These are phyloP conservation scores for Coccomyxa sp. DNA, from an alignment of 139 green algal species.

Conservation along the genomic window DNA sequence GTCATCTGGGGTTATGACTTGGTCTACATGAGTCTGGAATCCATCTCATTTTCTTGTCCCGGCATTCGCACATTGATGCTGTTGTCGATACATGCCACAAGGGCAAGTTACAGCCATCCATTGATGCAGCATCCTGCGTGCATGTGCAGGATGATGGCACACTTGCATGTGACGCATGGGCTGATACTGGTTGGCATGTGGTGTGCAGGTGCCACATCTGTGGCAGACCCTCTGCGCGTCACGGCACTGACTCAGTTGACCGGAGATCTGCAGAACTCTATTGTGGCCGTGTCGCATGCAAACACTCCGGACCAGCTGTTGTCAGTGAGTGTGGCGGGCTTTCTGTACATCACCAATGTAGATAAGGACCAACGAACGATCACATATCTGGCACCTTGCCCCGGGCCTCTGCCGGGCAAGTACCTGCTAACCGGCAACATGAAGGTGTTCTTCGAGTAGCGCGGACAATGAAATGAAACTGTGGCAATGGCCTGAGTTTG, in stretches of 20 bases:
- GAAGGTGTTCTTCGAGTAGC: conserved; percentile 58
- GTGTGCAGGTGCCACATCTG: conserved; percentile 37
- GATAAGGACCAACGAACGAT: conserved; percentile 57
- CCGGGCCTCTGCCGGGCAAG: conserved; percentile 65
- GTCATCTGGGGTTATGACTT: too few relatives aligned
- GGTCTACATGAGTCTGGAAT: background rate
- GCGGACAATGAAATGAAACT: background rate
- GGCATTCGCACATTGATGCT: background rate
- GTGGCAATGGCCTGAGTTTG: too few relatives aligned
- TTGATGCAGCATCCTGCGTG: background rate
- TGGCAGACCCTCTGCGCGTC: conserved; percentile 58
- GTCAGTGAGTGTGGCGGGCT: conserved; percentile 80
- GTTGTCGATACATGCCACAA: background rate
- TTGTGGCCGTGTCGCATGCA: conserved; percentile 87
- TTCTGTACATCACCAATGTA: conserved; percentile 76
- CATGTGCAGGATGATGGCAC: background rate
- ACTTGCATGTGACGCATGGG: background rate
- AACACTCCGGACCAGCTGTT: conserved; percentile 36
- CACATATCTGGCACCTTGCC: conserved; percentile 69
- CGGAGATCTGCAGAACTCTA: conserved; percentile 61
- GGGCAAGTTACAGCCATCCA: background rate
- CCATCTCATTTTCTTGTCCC: background rate
- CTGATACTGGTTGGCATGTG: background rate
- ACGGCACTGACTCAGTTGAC: conserved; percentile 27
- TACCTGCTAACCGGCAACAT: conserved; percentile 72